phyloP scores from a whole-genome alignment of 441 rosid species.

The Hura crepitans region DNA sequence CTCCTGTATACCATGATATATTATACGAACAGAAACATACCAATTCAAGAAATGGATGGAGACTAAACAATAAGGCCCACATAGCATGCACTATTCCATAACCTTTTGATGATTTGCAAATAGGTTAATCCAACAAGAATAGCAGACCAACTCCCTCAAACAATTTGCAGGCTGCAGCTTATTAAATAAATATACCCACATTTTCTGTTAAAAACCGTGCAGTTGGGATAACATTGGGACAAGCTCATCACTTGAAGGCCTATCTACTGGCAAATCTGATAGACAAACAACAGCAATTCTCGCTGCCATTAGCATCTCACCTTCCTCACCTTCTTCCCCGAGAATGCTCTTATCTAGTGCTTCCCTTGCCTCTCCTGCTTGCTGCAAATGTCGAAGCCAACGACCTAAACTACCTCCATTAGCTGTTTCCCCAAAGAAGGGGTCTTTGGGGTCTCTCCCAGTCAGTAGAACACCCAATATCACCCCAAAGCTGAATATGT shows the following conservation, averaged over 20 bases:
- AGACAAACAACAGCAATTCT: constrained; percentile 82
- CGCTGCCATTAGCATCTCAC: constrained; percentile 92
- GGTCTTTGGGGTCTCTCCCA: constrained; percentile 68
- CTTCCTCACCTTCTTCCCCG: constrained; percentile 90
- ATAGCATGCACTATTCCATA: background rate
- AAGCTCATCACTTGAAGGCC: constrained; percentile 94
- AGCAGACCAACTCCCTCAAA: constrained; percentile 19
- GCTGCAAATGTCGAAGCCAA: constrained; percentile 88
- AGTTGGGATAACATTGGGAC: constrained; percentile 89
- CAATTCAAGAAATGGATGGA: no score
- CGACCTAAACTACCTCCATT: constrained; percentile 62
- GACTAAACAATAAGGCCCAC: no score
- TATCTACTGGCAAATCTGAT: constrained; percentile 78
- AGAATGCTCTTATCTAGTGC: constrained; percentile 79
- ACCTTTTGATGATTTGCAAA: constrained; percentile 15
- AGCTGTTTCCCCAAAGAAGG: constrained; percentile 58
- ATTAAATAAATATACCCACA: constrained; percentile 30
- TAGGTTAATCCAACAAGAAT: background rate
- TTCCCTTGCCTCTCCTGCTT: constrained; percentile 77
- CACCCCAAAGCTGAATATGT: constrained; percentile 93
- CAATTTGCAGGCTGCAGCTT: constrained; percentile 12
- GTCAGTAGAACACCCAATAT: constrained; percentile 77
- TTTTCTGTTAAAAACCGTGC: constrained; percentile 68
- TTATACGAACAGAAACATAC: no score
- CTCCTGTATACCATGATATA: no score